Conservation (phyloP, 345 rosid genomes). For the Odontarrhena argentea region DNA sequence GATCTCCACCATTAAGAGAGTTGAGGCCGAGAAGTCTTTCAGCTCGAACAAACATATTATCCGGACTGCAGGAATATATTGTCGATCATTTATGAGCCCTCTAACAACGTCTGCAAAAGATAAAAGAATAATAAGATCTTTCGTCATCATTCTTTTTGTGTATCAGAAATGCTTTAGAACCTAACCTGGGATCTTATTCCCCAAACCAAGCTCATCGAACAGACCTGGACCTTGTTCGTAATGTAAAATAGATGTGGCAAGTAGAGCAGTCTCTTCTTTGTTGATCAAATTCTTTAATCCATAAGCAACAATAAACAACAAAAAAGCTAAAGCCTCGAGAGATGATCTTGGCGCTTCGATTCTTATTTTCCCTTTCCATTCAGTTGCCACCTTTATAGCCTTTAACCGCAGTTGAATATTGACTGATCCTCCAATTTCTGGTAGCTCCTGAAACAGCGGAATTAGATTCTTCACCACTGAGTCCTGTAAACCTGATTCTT, state of each 20-base stretch:
- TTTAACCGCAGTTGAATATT: background rate
- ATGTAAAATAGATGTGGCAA: slow-evolving; percentile 20
- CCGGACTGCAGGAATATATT: slow-evolving; percentile 19
- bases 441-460: background rate
- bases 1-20: slow-evolving; percentile 19
- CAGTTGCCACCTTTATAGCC: background rate
- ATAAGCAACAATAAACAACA: slow-evolving; percentile 8
- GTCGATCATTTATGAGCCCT: slow-evolving; percentile 10
- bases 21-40: background rate
- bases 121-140: background rate
- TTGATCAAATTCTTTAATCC: slow-evolving; percentile 18
- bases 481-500: slow-evolving; percentile 4
- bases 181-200: slow-evolving; percentile 6
- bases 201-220: slow-evolving; percentile 22
- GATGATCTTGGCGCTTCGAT: slow-evolving; percentile 19
- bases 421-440: background rate
- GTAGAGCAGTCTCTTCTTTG: slow-evolving; percentile 17
- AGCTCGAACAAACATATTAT: slow-evolving; percentile 19
- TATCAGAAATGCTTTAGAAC: background rate
- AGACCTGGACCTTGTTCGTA: slow-evolving; percentile 24
- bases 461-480: slow-evolving; percentile 11
- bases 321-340: slow-evolving; percentile 21
- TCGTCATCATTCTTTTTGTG: background rate
- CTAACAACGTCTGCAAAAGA: slow-evolving; percentile 17
- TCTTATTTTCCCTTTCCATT: background rate